Percentiles rank a stretch among this genome's conserved stretches.
Conservation (phyloP, 345 rosid species). For the Eutrema yunnanense region DNA sequence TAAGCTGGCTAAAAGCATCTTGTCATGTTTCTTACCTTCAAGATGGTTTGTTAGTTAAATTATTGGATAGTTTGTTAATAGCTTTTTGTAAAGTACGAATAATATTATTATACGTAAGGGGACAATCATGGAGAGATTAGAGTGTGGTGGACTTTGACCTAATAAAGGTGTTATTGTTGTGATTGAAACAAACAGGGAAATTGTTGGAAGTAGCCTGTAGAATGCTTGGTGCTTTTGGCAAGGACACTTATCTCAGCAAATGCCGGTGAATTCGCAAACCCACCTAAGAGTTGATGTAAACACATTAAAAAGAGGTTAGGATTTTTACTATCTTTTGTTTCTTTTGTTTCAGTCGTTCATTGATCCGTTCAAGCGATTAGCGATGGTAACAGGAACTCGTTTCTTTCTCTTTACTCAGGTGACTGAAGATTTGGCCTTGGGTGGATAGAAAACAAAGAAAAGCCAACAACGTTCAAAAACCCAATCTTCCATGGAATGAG, state of each 20-base stretch:
- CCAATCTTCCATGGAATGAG: conserved; percentile 5
- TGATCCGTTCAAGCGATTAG: not conserved
- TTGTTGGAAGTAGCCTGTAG: conserved; percentile 64
- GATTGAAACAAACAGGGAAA: conserved; percentile 45
- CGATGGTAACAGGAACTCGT: not conserved
- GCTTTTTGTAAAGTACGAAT: not conserved
- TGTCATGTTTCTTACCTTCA: conserved; percentile 19
- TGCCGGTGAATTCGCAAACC: conserved; percentile 35
- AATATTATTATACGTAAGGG: not conserved
- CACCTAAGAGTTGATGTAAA: conserved; percentile 20
- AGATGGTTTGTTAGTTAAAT: not conserved
- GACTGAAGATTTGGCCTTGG: conserved; percentile 13
- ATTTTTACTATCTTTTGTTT: not conserved
- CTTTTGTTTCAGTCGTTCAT: not conserved
- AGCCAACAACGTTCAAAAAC: not conserved
- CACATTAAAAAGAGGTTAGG: conserved; percentile 23
- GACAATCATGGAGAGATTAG: conserved; percentile 10
- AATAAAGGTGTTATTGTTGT: conserved; percentile 16
- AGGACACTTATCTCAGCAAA: conserved; percentile 40
- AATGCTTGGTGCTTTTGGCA: conserved; percentile 56
- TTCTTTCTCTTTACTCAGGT: not conserved
- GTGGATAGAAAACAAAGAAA: conserved; percentile 16
- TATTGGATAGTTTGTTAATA: not conserved
- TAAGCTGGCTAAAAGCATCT: conserved; percentile 17
- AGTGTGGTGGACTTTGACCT: conserved; percentile 8